phyloP scores from a whole-genome alignment of 345 rosid species.

The Microcos paniculata region DNA sequence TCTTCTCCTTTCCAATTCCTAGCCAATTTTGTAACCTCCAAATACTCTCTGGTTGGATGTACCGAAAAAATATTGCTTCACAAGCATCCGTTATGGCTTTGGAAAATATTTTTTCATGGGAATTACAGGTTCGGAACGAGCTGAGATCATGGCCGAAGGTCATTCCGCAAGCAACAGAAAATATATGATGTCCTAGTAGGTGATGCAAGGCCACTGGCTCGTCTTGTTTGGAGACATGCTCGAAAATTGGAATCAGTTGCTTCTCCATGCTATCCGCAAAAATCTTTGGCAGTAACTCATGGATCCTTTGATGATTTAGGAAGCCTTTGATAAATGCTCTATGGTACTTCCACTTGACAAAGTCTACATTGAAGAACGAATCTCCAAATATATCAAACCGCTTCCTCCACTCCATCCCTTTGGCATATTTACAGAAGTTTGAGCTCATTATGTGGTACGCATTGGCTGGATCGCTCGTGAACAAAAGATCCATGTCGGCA shows the following conservation, averaged over 20 bases:
- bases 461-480: conserved; percentile 11
- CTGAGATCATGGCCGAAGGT: conserved; percentile 5
- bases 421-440: background rate
- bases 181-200: conserved; percentile 13
- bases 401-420: conserved; percentile 9
- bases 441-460: background rate
- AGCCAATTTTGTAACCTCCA: conserved; percentile 24
- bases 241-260: conserved; percentile 21
- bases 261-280: background rate
- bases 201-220: conserved; percentile 18
- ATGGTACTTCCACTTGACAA: background rate
- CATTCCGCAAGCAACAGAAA: conserved; percentile 2
- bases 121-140: background rate
- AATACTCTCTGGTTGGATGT: conserved; percentile 13
- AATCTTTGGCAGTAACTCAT: background rate
- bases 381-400: conserved; percentile 15
- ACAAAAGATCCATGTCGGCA: background rate
- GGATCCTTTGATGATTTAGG: background rate
- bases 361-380: background rate
- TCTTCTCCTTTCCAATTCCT: conserved; percentile 19
- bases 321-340: background rate
- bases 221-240: background rate
- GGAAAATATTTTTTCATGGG: conserved; percentile 1
- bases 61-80: conserved; percentile 10
- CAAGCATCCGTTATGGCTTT: conserved; percentile 20